Evolutionary conservation across 768 basidiomycete genomes (phyloP).

Genomic region (Suillus subaureus): DNA sequence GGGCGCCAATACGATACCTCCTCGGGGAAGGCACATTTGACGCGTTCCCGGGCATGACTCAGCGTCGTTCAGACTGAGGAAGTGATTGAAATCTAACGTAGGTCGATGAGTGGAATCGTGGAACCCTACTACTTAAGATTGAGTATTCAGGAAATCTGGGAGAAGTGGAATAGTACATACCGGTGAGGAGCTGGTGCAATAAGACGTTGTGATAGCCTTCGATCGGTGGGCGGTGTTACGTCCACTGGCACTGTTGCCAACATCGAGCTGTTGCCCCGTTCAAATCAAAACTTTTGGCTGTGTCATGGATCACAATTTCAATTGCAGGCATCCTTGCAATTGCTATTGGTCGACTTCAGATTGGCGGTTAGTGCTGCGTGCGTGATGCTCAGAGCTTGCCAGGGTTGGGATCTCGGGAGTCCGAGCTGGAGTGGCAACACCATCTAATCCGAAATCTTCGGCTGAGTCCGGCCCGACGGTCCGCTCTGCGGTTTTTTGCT

Average conservation of each 20-base stretch:
- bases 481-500: neutral
- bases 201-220: neutral
- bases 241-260: neutral
- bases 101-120: neutral
- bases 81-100: neutral
- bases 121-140: too few relatives aligned
- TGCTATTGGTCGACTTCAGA: neutral
- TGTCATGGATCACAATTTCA: neutral
- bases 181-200: neutral
- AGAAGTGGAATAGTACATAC: neutral
- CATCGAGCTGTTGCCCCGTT: neutral
- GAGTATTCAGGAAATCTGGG: neutral
- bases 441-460: neutral
- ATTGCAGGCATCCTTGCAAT: neutral
- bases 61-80: neutral
- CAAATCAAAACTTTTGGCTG: too few relatives aligned
- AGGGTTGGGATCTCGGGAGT: neutral
- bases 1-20: slow-evolving; percentile 32
- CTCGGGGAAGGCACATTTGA: slow-evolving; percentile 33
- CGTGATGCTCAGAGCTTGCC: neutral
- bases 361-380: neutral
- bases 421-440: neutral
- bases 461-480: neutral
- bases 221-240: neutral
- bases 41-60: slow-evolving; percentile 14